Evolutionary conservation across 2,329 filamentous ascomycete species (phyloP).

Genomic region (Fusarium sp.): DNA sequence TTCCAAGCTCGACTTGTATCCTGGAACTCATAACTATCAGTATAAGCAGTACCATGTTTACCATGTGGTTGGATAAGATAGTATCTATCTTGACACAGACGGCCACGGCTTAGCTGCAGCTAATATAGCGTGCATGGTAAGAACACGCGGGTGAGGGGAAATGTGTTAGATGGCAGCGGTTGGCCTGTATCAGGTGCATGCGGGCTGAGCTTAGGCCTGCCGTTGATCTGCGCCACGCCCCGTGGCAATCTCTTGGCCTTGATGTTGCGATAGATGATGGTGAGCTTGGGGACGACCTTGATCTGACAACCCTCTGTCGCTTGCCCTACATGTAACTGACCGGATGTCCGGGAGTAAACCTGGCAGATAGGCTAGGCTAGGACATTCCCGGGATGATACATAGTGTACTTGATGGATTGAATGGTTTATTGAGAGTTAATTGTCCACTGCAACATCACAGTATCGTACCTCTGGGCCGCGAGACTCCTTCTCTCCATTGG

Average conservation of each 20-base stretch:
- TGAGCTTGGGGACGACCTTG: slow-evolving; percentile 3
- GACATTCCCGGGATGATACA: slow-evolving; percentile 13
- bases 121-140: slow-evolving; percentile 10
- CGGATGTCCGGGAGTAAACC: no score
- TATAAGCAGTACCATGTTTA: no score
- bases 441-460: background rate
- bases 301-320: slow-evolving; percentile 2
- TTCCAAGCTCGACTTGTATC: no score
- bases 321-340: background rate
- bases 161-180: slow-evolving; percentile 5
- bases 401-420: background rate
- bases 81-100: background rate
- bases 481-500: no score
- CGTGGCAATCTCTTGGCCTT: slow-evolving; percentile 2
- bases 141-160: background rate
- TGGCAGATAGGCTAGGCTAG: background rate
- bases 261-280: slow-evolving; percentile 17
- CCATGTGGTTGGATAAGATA: no score
- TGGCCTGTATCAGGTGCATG: slow-evolving; percentile 11
- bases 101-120: slow-evolving; percentile 12
- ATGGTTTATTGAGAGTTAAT: no score
- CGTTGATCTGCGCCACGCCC: slow-evolving; percentile 24
- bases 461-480: background rate
- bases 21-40: no score
- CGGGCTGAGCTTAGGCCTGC: slow-evolving; percentile 4